Base-by-base conservation (phyloP, 2,329 filamentous ascomycete species). In the Alternaria triticimaculans region DNA sequence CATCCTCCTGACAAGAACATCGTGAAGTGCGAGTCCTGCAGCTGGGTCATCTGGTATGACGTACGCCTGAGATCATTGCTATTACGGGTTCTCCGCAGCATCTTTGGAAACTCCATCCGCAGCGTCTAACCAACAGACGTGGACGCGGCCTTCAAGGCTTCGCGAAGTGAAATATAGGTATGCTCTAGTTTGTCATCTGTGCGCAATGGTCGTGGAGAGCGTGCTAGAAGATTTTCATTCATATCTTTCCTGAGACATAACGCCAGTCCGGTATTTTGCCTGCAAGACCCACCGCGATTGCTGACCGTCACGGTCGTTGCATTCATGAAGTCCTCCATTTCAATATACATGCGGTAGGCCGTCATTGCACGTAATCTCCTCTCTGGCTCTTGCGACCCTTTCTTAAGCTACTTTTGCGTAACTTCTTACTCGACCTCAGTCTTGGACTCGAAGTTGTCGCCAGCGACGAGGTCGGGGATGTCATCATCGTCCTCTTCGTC, bases 401-500 rank as follows among this genome's bases (percentile, higher is more conserved):
- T 51, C 54, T 62, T 60, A 50, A 41, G 61, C 58, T 67, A 57
- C 62, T 62, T 46, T 43, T 37, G 28, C 25, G 60, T 48, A 62
- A 60, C 64, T 53, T 58, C 61, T 70, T 96, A 97, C 87, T 97
- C 94, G 82, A 96, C 93, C 86, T 97, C 84, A 58, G 76, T 78
- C 82, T 85, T 97, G 85, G 89, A 92, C 88, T 99, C 96, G 80
- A 99, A 99, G 89, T 93, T 97, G 88, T 97, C 93, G 79, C 96
- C 96, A 80, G 94, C 93, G 68, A 99, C 95, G 73, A 99, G 88
- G 76, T 98, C 94, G 76, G 96, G 96, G 82, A 99, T 99, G 82
- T 98, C 96, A 67, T 96, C 93, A 62, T 90, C 88, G 64, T 88
- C 87, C 64, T 86, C 85, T 58, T 83, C 83, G 60, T 86, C 85